These are phyloP conservation scores for Benincasa hispida DNA, from an alignment of 306 rosid genomes.

Conservation along the genomic window DNA sequence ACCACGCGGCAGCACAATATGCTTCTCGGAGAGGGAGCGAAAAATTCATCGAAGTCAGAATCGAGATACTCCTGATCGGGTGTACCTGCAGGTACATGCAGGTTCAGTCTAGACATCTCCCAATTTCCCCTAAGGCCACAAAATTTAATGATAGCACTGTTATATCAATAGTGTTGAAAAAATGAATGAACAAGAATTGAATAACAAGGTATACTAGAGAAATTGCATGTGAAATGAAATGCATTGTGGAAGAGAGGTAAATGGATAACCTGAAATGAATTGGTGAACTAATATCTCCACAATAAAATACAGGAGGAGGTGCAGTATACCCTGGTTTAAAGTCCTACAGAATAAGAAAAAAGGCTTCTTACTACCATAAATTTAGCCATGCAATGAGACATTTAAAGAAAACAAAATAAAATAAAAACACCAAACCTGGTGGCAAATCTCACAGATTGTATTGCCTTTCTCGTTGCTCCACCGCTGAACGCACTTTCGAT, in stretches of 20 bases:
- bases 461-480: conserved; percentile 94
- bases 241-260: neutral
- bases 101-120: conserved; percentile 55
- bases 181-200: neutral
- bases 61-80: conserved; percentile 31
- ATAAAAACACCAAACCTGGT: conserved; percentile 30
- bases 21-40: conserved; percentile 35
- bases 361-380: neutral
- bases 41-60: conserved; percentile 31
- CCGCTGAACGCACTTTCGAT: conserved; percentile 71
- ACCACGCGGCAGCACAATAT: conserved; percentile 48
- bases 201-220: neutral
- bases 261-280: conserved; percentile 12
- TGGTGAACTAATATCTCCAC: conserved; percentile 32
- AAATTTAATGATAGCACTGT: neutral
- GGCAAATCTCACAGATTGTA: conserved; percentile 80
- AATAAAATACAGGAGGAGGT: conserved; percentile 38
- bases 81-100: conserved; percentile 29
- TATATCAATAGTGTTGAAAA: neutral
- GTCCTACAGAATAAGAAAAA: conserved; percentile 29
- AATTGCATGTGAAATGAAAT: neutral
- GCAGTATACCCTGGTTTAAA: conserved; percentile 48
- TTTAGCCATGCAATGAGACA: neutral
- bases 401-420: too few relatives aligned
- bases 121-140: conserved; percentile 38